Evolutionary conservation across 306 rosid species (phyloP), one percentile per base, ranked within the genome.

Genomic region (Medicago ruthenica): DNA sequence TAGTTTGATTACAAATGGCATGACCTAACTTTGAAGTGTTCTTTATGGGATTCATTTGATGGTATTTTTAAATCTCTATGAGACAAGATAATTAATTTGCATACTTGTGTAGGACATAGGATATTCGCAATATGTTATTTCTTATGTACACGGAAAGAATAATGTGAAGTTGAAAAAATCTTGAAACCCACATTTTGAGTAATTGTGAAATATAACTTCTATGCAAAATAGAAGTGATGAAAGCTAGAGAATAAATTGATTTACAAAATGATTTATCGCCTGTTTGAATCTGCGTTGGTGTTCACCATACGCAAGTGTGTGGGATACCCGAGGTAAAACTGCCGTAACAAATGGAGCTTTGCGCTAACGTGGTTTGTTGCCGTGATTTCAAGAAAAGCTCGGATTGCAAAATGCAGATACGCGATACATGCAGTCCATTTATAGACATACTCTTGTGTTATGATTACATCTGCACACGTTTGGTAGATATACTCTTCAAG

Each of bases 61-160:
- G 21, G 48, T 41, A 41, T 67, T 67, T 76, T 64, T 17, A 22
- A 64, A 42, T 67, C 34, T 55, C 60, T n/a, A n/a, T 44, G n/a
- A 24, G 47, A 76, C 7, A 0, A 54, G 47, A 67, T 31, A 18
- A 17, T 55, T 62, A 59, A 47, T 59, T 54, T 70, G 63, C 51
- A 59, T 18, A 47, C 76, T 57, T 58, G 81, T 57, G 37, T 45
- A 44, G 41, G 51, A 59, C 75, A 68, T 34, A 18, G 7, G 60
- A 77, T 57, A 42, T 57, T 74, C 61, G 60, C 34, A 6, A 55
- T 10, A 51, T 17, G 67, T 21, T 8, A 66, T 67, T 51, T 51
- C 12, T 71, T 37, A 34, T 76, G 12, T 68, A 47, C 40, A 42
- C 47, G 3, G 17, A 55, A n/a, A 58, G 48, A 58, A 68, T 76